Conservation (phyloP, 1,284 basidiomycete genomes). For the Coriolopsis trogii region DNA sequence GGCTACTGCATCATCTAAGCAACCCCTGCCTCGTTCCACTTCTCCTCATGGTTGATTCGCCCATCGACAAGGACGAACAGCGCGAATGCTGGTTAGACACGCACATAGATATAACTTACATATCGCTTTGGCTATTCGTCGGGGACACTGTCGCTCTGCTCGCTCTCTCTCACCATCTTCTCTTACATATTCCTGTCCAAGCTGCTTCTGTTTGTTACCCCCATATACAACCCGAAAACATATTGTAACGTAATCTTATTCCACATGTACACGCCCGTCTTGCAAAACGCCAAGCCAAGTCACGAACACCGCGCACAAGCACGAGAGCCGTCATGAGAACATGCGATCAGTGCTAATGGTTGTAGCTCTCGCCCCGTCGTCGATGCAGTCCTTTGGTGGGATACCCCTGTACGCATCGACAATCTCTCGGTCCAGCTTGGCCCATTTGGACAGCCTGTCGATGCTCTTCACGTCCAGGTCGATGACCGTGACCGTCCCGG, state of each 20-base stretch:
- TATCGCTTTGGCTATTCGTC: conserved; percentile 17
- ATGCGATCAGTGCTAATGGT: background rate
- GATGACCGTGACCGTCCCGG: conserved; percentile 64
- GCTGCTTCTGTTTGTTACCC: background rate
- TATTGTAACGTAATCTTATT: conserved; percentile 22
- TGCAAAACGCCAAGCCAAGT: background rate
- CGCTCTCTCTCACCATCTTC: conserved; percentile 7
- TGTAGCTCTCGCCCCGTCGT: conserved; percentile 4
- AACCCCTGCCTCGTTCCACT: background rate
- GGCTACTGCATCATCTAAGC: conserved; percentile 75
- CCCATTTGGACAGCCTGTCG: conserved; percentile 71
- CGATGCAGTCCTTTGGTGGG: conserved; percentile 16
- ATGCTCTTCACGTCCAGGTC: conserved; percentile 88
- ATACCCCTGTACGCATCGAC: conserved; percentile 48
- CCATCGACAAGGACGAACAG: conserved; percentile 10
- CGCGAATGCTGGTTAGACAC: conserved; percentile 10
- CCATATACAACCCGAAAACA: conserved; percentile 5
- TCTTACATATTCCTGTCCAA: background rate
- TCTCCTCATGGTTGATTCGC: conserved; percentile 1
- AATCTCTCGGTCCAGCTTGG: conserved; percentile 73
- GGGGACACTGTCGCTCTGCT: conserved; percentile 25
- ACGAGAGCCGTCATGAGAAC: background rate
- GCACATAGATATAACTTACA: conserved; percentile 24
- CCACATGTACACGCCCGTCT: background rate
- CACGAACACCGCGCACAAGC: background rate